Base-by-base conservation (phyloP, 129 eudicot genomes). In the Deinandra increscens region DNA sequence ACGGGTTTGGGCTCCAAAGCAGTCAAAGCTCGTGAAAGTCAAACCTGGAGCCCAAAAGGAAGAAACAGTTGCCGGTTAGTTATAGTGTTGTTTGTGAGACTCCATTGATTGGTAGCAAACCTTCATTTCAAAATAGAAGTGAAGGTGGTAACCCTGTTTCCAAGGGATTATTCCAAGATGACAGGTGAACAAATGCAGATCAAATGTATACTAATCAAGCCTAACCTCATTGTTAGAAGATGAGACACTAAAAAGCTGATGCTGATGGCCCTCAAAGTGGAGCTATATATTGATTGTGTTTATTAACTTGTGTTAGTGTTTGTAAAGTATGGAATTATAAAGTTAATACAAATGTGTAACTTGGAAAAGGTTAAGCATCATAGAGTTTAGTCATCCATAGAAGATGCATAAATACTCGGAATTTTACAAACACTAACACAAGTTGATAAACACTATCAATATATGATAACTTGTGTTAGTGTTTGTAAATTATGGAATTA, bases 1-100 rank as follows among this genome's bases (percentile, higher is more conserved):
- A 68, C 84, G 98, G 80, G 92, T 93, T 7, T 93, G 98, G 98
- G 98, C 96, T 67, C 96, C 96, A 42, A 93, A 89, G 74, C 90
- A 78, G 39, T 78, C 82, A 10, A 87, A 86, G 79, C 44, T 66
- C 14, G 54, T 51, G 18, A 85, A 61, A 73, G 18, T 56, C 61
- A 83, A 81, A 66, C 79, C 64, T 1, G 86, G n/a, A 84, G 70
- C 70, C 84, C 14, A 89, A 78, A 70, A 80, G 91, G 80, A 86
- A 82, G 78, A 85, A 79, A 48, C 76, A 74, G 68, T n/a, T n/a
- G n/a, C n/a, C n/a, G 50, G 78, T 36, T 64, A 68, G 78, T 67
- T 77, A 80, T 46, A 84, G 88, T 54, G 88, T 84, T 7, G 98
- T 93, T 2, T 85, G 82, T 74, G 98, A 93, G 78, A 93, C 98